These are phyloP conservation scores for Chaetomium cochliodes DNA, from an alignment of 495 filamentous ascomycete species.

Conservation along the genomic window DNA sequence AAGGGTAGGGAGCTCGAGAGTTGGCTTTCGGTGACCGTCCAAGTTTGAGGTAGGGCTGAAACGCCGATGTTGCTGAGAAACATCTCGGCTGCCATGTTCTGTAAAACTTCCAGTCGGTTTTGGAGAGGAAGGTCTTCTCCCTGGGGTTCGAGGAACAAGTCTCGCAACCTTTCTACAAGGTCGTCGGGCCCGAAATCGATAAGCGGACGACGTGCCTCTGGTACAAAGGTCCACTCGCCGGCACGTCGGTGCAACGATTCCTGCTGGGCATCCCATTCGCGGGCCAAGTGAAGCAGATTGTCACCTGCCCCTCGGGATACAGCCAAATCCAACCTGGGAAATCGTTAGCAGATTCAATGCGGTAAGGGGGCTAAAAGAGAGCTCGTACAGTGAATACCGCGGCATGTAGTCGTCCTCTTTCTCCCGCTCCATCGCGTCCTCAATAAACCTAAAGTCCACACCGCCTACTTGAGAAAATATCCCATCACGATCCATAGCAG, in stretches of 20 bases:
- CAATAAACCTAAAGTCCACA: slow-evolving; percentile 19
- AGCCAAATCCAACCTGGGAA: slow-evolving; percentile 24
- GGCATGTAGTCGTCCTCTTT: slow-evolving; percentile 30
- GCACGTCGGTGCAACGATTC: slow-evolving; percentile 17
- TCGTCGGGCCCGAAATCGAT: slow-evolving; percentile 24
- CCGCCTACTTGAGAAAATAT: neutral
- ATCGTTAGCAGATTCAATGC: slow-evolving; percentile 14
- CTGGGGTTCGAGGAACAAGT: slow-evolving; percentile 13
- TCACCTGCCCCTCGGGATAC: neutral
- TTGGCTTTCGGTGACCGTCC: slow-evolving; percentile 5
- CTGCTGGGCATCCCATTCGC: slow-evolving; percentile 25
- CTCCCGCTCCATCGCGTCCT: slow-evolving; percentile 19
- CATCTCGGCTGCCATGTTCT: slow-evolving; percentile 29
- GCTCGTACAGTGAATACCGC: slow-evolving; percentile 27
- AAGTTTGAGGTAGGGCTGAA: slow-evolving; percentile 15
- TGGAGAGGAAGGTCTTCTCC: neutral
- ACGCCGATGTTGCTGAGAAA: slow-evolving; percentile 31
- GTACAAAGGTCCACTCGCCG: slow-evolving; percentile 15
- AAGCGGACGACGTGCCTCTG: slow-evolving; percentile 20
- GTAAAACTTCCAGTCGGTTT: slow-evolving; percentile 16
- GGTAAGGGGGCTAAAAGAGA: neutral
- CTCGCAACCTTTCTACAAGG: slow-evolving; percentile 13
- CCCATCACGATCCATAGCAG: neutral
- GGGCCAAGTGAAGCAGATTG: slow-evolving; percentile 22
- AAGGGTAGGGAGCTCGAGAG: slow-evolving; percentile 21